Evolutionary conservation across 2,329 filamentous ascomycete genomes (phyloP).

Genomic region (Alternaria panax): DNA sequence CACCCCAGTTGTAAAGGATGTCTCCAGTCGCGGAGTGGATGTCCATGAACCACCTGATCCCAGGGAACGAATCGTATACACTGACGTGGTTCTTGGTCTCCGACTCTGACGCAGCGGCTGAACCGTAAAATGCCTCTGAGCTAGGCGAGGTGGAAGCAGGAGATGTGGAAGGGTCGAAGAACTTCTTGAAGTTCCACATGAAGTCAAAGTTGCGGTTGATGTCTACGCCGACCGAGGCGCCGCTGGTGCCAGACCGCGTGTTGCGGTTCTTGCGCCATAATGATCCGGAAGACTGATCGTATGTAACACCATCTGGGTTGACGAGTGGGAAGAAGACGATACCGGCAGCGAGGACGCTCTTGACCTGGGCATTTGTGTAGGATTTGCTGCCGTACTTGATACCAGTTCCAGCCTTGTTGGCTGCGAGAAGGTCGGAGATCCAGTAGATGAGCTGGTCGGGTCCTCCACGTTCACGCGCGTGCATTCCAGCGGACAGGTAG

Average conservation of each 20-base stretch:
- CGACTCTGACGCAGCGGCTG: slow-evolving; percentile 61
- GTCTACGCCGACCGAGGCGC: slow-evolving; percentile 41
- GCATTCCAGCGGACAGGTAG: slow-evolving; percentile 63
- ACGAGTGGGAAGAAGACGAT: slow-evolving; percentile 59
- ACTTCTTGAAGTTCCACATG: slow-evolving; percentile 62
- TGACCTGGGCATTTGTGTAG: slow-evolving; percentile 62
- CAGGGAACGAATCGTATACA: slow-evolving; percentile 59
- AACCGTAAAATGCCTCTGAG: slow-evolving; percentile 61
- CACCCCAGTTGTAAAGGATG: slow-evolving; percentile 66
- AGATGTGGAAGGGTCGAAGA: slow-evolving; percentile 51
- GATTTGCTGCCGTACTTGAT: slow-evolving; percentile 61
- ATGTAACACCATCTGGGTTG: slow-evolving; percentile 48
- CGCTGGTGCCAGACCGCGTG: slow-evolving; percentile 49
- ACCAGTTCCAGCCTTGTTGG: slow-evolving; percentile 58
- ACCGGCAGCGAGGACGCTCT: slow-evolving; percentile 60
- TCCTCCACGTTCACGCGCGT: slow-evolving; percentile 66
- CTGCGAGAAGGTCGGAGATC: slow-evolving; percentile 64
- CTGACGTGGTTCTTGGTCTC: slow-evolving; percentile 64
- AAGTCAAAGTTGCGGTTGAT: slow-evolving; percentile 59
- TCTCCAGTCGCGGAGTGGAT: slow-evolving; percentile 63
- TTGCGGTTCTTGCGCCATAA: slow-evolving; percentile 51
- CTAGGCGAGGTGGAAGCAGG: slow-evolving; percentile 55
- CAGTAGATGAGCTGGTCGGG: slow-evolving; percentile 66
- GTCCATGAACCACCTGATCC: slow-evolving; percentile 65
- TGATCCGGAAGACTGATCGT: slow-evolving; percentile 43